These are phyloP conservation scores for Verbascum thapsus DNA, from an alignment of 257 asterid species.

Conservation along the genomic window DNA sequence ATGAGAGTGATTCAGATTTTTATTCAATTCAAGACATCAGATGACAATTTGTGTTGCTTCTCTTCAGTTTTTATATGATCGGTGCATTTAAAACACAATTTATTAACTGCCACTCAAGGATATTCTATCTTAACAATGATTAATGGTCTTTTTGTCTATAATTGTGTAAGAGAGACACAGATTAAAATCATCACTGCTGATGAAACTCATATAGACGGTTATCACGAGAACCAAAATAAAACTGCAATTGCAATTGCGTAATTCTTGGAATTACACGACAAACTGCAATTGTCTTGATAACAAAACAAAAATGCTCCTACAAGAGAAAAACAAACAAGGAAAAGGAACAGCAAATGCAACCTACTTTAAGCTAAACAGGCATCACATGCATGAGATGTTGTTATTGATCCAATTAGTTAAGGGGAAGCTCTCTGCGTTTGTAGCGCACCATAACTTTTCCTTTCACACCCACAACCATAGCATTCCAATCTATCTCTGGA, in stretches of 20 bases:
- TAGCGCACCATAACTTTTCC: slow-evolving; percentile 60
- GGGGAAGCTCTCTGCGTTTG: slow-evolving; percentile 43
- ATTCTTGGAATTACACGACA: slow-evolving; percentile 17
- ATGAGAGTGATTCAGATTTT: too few species aligned
- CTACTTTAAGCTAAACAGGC: slow-evolving; percentile 27
- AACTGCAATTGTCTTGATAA: slow-evolving; percentile 24
- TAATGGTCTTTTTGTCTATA: too few species aligned
- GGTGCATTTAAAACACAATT: too few species aligned
- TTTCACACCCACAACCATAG: slow-evolving; percentile 66
- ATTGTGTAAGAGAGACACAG: too few species aligned
- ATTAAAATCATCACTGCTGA: too few species aligned
- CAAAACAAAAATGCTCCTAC: slow-evolving; percentile 12
- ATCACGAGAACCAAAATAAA: too few species aligned
- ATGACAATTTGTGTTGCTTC: not conserved
- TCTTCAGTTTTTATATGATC: too few species aligned
- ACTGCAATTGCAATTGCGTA: too few species aligned
- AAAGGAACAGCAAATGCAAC: slow-evolving; percentile 23
- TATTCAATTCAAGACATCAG: not conserved
- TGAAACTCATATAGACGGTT: too few species aligned
- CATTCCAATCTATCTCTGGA: slow-evolving; percentile 65
- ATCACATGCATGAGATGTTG: not conserved
- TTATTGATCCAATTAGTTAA: slow-evolving; percentile 21
- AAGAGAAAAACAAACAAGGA: not conserved
- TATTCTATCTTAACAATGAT: too few species aligned
- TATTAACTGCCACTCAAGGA: too few species aligned